Conservation (phyloP, 164 flowering plant species). For the Magnolia changhungtana region DNA sequence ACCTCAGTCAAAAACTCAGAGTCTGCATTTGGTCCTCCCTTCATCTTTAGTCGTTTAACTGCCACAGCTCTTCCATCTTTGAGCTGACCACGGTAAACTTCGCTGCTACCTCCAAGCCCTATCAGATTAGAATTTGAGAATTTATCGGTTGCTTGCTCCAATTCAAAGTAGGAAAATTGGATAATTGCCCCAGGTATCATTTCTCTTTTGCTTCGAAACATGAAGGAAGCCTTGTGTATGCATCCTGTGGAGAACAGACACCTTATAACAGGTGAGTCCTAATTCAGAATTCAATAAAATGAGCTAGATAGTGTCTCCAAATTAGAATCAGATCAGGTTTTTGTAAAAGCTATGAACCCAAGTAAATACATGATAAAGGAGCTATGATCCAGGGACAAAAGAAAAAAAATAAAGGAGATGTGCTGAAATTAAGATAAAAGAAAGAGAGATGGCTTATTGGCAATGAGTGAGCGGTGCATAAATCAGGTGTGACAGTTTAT, state of each 20-base stretch:
- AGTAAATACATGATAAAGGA: neutral
- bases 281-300: neutral
- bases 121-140: conserved; percentile 66
- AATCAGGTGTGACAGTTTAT: too few species aligned
- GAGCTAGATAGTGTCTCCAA: neutral
- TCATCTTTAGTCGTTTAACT: conserved; percentile 64
- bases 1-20: conserved; percentile 70
- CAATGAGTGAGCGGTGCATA: neutral
- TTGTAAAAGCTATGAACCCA: neutral
- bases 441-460: neutral
- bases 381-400: neutral
- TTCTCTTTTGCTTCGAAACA: conserved; percentile 40
- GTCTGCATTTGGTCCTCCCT: conserved; percentile 66
- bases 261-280: neutral
- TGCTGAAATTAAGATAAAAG: neutral
- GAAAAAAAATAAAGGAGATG: neutral
- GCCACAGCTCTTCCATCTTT: conserved; percentile 79
- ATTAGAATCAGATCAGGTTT: neutral
- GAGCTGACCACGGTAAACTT: conserved; percentile 76
- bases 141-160: conserved; percentile 75
- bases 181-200: conserved; percentile 47
- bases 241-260: conserved; percentile 50
- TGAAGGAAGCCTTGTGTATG: conserved; percentile 40
- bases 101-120: conserved; percentile 92
- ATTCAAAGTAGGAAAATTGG: conserved; percentile 65